These are phyloP conservation scores for Plasmodium yoelii DNA, from an alignment of 169 alveolate genomes.

Conservation along the genomic window DNA sequence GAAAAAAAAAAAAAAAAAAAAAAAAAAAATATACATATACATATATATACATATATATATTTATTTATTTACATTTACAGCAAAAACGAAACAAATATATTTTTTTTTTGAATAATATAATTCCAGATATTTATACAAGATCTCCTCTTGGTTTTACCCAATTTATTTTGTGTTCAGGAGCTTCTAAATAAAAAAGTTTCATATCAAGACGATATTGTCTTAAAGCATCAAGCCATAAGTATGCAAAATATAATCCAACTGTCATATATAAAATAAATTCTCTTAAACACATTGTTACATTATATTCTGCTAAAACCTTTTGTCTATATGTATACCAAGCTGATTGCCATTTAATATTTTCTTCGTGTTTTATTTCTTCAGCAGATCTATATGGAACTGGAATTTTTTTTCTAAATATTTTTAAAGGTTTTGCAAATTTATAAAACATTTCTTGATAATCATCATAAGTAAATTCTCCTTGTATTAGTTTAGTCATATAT, in stretches of 20 bases:
- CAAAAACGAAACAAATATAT: too few species aligned
- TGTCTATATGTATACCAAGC: constrained; percentile 92
- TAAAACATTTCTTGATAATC: constrained; percentile 94
- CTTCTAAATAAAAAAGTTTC: constrained; percentile 91
- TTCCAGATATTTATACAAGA: constrained; percentile 67
- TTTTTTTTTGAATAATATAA: too few species aligned
- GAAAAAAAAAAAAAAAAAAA: too few species aligned
- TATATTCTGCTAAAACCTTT: constrained; percentile 87
- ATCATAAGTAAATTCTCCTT: constrained; percentile 89
- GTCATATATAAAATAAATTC: constrained; percentile 87
- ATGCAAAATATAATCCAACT: constrained; percentile 84
- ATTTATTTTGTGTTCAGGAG: constrained; percentile 92
- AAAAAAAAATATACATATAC: too few species aligned
- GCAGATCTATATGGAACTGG: constrained; percentile 91
- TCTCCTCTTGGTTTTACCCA: constrained; percentile 94
- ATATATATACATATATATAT: too few species aligned
- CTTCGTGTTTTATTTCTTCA: constrained; percentile 86
- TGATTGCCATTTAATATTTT: constrained; percentile 88
- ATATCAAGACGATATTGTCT: constrained; percentile 88
- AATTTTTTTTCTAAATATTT: constrained; percentile 88
- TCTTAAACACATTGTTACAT: constrained; percentile 83
- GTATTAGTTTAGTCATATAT: constrained; percentile 87
- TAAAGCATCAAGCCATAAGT: constrained; percentile 84
- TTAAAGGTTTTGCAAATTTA: constrained; percentile 90
- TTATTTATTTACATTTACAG: too few species aligned